A percentile compares a stretch with the other conserved stretches of the same genome.
These are phyloP conservation scores for Rhododendron ovatum DNA, from an alignment of 148 eudicot genomes.

Conservation along the genomic window DNA sequence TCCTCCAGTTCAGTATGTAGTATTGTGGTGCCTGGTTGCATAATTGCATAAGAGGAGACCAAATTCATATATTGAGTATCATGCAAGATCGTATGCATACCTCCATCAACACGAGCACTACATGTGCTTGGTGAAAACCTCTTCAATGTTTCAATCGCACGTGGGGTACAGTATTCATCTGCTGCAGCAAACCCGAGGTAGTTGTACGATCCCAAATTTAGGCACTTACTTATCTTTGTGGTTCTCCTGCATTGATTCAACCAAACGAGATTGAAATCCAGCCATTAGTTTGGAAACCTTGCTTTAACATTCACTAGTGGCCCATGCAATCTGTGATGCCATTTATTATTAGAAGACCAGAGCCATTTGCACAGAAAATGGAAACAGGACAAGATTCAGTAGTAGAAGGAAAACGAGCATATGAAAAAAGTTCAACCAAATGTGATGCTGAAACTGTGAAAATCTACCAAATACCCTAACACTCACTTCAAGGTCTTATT, in stretches of 20 bases:
- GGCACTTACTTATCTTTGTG: slow-evolving; percentile 58
- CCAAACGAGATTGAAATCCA: neutral
- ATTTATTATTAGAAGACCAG: neutral
- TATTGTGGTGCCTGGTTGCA: slow-evolving; percentile 61
- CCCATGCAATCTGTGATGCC: neutral
- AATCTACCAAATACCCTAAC: neutral
- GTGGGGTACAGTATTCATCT: slow-evolving; percentile 96
- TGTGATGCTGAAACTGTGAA: neutral
- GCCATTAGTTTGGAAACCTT: neutral
- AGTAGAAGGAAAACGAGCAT: neutral
- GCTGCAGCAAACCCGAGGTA: slow-evolving; percentile 99
- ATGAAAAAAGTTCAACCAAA: neutral
- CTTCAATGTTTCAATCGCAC: slow-evolving; percentile 69
- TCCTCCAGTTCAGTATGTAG: slow-evolving; percentile 78
- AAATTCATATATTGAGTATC: neutral
- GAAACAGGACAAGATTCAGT: neutral
- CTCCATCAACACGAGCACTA: slow-evolving; percentile 91
- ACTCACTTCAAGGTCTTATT: slow-evolving; percentile 92
- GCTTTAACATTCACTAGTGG: neutral
- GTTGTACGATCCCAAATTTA: slow-evolving; percentile 96
- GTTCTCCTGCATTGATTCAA: slow-evolving; percentile 59
- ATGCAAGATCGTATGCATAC: slow-evolving; percentile 26
- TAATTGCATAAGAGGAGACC: slow-evolving; percentile 16
- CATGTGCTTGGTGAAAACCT: slow-evolving; percentile 76
- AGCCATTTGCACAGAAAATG: neutral